A percentile compares a stretch with the other conserved stretches of the same genome.
Evolutionary conservation across 768 basidiomycete genomes (phyloP).

Genomic region (Lactarius tabidus): DNA sequence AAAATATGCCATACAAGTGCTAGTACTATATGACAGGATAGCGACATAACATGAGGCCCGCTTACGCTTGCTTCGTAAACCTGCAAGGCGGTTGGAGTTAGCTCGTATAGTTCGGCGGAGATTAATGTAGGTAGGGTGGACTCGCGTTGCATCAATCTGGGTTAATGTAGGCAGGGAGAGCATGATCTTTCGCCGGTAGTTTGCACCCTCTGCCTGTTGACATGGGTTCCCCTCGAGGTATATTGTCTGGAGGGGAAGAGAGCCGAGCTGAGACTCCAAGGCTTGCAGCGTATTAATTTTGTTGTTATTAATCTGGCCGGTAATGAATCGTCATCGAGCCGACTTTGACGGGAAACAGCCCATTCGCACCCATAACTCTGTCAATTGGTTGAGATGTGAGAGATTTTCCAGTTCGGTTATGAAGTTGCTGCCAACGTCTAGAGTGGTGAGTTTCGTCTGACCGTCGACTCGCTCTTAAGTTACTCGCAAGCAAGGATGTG

Average conservation of each 20-base stretch:
- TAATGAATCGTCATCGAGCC: background rate
- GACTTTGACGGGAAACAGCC: background rate
- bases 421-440: slow-evolving; percentile 88
- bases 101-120: slow-evolving; percentile 6
- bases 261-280: slow-evolving; percentile 62
- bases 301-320: slow-evolving; percentile 80
- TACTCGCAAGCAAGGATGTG: background rate
- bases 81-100: slow-evolving; percentile 11
- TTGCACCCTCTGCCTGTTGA: slow-evolving; percentile 68
- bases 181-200: slow-evolving; percentile 87
- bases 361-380: slow-evolving; percentile 86
- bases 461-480: background rate
- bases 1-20: slow-evolving; percentile 12
- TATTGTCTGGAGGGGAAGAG: slow-evolving; percentile 70
- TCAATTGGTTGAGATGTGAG: slow-evolving; percentile 68
- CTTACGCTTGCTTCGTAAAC: slow-evolving; percentile 20
- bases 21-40: slow-evolving; percentile 5
- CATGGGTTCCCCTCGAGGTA: slow-evolving; percentile 97
- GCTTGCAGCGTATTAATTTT: slow-evolving; percentile 65
- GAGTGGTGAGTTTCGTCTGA: slow-evolving; percentile 66
- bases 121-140: slow-evolving; percentile 27
- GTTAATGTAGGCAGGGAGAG: slow-evolving; percentile 81
- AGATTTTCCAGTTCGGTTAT: slow-evolving; percentile 76
- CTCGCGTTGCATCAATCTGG: slow-evolving; percentile 96
- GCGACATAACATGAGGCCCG: slow-evolving; percentile 12